phyloP scores from a whole-genome alignment of 2,329 filamentous ascomycete species.

The Aureobasidium vineae region DNA sequence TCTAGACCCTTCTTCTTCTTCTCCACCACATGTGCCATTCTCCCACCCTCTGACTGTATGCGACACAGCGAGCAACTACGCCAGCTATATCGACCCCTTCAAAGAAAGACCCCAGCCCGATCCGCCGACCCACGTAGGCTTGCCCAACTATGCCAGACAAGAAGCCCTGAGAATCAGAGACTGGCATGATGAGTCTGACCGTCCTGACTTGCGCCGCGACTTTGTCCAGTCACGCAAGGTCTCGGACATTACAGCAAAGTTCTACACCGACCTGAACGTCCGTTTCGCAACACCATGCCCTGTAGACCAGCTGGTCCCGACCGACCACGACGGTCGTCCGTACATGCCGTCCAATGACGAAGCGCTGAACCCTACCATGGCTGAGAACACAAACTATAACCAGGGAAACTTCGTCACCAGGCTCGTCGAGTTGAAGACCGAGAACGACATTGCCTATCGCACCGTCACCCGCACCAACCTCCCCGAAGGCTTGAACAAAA shows the following conservation, averaged over 20 bases:
- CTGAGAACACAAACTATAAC: conserved; percentile 32
- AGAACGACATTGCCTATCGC: conserved; percentile 59
- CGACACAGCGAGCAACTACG: conserved; percentile 15
- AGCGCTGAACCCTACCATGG: not conserved
- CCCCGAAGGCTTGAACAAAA: conserved; percentile 43
- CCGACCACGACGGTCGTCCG: conserved; percentile 25
- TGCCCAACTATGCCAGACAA: conserved; percentile 24
- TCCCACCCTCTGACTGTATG: conserved; percentile 12
- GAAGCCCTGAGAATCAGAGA: conserved; percentile 10
- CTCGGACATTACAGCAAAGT: conserved; percentile 24
- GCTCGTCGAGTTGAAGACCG: conserved; percentile 52
- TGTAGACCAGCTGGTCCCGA: conserved; percentile 44
- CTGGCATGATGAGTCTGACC: conserved; percentile 14
- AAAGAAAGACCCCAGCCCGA: conserved; percentile 24
- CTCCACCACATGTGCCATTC: not conserved
- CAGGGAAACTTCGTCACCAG: conserved; percentile 51
- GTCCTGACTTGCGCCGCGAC: conserved; percentile 16
- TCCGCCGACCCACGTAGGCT: conserved; percentile 14
- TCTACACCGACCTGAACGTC: conserved; percentile 41
- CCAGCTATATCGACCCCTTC: conserved; percentile 26
- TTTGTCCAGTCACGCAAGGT: conserved; percentile 14
- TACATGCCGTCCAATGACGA: conserved; percentile 27
- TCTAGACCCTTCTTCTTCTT: not conserved
- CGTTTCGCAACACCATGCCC: conserved; percentile 40
- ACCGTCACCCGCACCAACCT: conserved; percentile 51